Conservation (phyloP, 306 rosid genomes). For the Pueraria montana region DNA sequence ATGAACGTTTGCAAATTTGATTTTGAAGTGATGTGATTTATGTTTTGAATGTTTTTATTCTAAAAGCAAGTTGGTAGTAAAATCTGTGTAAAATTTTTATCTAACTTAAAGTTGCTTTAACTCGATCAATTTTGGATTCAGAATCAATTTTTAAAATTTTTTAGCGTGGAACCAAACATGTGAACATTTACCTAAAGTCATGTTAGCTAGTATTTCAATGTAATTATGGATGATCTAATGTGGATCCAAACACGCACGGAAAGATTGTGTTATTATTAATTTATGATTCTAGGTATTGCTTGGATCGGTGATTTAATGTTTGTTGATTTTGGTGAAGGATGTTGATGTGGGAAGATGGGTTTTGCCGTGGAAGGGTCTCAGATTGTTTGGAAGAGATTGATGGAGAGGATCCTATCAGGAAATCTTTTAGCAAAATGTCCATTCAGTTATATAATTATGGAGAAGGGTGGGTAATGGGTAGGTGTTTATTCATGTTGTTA, state of each 20-base stretch:
- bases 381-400: slow-evolving; percentile 82
- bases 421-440: slow-evolving; percentile 95
- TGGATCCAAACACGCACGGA: neutral
- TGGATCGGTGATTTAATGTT: slow-evolving; percentile 6
- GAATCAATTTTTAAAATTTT: too few species aligned
- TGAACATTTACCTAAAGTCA: neutral
- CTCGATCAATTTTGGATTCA: neutral
- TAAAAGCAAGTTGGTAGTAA: neutral
- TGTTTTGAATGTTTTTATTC: neutral
- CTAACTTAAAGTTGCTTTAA: neutral
- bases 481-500: slow-evolving; percentile 59
- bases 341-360: slow-evolving; percentile 99
- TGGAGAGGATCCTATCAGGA: slow-evolving; percentile 89
- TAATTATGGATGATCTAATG: neutral
- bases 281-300: slow-evolving; percentile 32
- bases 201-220: too few species aligned
- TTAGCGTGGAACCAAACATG: neutral
- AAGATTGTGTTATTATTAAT: neutral
- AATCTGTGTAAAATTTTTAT: neutral
- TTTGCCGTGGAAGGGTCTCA: slow-evolving; percentile 80
- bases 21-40: neutral
- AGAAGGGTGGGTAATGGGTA: slow-evolving; percentile 99
- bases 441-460: slow-evolving; percentile 97
- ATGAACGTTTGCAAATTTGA: neutral
- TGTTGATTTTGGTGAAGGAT: slow-evolving; percentile 62